Conservation (phyloP, 2,329 filamentous ascomycete genomes). For the Neospermospora avenae region DNA sequence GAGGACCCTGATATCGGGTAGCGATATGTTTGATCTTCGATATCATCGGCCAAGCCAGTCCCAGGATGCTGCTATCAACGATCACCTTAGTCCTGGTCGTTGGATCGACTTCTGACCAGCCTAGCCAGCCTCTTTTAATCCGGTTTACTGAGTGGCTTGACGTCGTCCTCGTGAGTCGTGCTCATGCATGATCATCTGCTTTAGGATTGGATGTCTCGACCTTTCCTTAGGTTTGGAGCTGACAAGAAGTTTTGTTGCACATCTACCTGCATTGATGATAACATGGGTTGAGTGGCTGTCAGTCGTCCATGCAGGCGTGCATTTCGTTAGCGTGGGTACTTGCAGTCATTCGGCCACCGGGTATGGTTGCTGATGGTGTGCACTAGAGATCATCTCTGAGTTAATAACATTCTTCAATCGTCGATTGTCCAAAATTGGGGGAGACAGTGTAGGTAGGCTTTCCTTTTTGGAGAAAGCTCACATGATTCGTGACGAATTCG, state of each 20-base stretch:
- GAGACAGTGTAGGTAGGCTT: too few relatives aligned
- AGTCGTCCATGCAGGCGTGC: constrained; percentile 2
- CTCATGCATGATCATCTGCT: constrained; percentile 2
- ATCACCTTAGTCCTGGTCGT: not conserved
- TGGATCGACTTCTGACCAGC: not conserved
- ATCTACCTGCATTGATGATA: constrained; percentile 6
- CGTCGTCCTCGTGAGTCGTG: constrained; percentile 5
- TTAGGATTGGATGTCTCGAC: not conserved
- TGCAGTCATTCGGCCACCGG: constrained; percentile 4
- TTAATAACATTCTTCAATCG: too few relatives aligned
- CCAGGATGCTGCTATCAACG: not conserved
- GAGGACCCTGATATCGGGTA: not conserved
- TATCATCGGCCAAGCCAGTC: not conserved
- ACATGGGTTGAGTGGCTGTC: constrained; percentile 1
- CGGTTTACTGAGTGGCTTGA: not conserved
- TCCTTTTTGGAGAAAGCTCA: too few relatives aligned
- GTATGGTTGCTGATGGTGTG: not conserved
- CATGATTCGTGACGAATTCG: too few relatives aligned
- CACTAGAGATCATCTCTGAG: not conserved
- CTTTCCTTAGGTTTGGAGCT: not conserved
- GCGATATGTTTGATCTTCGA: not conserved
- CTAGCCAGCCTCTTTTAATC: constrained; percentile 2
- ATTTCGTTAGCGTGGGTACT: not conserved
- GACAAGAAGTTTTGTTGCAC: constrained; percentile 5
- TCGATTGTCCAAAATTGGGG: too few relatives aligned